Conservation (phyloP, 805 yeast genomes). For the Starmerella tilneyi region DNA sequence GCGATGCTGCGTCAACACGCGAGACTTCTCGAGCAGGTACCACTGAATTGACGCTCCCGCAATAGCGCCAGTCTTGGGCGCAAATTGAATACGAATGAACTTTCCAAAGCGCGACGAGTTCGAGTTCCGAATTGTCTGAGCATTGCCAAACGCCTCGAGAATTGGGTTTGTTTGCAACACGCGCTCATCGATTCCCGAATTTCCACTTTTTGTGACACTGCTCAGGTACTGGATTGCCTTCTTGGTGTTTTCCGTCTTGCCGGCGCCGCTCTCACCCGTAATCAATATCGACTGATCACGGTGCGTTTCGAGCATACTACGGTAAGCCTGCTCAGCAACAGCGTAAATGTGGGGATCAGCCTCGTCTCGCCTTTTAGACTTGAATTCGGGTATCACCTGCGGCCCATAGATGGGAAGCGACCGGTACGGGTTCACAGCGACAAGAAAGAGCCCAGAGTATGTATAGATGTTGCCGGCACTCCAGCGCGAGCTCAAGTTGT, state of each 20-base stretch:
- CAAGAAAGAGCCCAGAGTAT: slow-evolving; percentile 87
- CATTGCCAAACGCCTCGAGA: slow-evolving; percentile 91
- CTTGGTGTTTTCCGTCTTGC: slow-evolving; percentile 95
- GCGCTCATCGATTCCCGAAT: slow-evolving; percentile 54
- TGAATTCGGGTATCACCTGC: slow-evolving; percentile 48
- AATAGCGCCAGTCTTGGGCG: slow-evolving; percentile 45
- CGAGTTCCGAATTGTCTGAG: slow-evolving; percentile 86
- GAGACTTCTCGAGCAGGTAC: slow-evolving; percentile 85
- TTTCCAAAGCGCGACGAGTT: slow-evolving; percentile 96
- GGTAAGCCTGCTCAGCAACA: slow-evolving; percentile 74
- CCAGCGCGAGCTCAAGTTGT: slow-evolving; percentile 72
- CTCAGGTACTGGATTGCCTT: slow-evolving; percentile 87
- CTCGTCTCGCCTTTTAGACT: slow-evolving; percentile 37
- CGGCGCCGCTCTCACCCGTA: slow-evolving; percentile 99
- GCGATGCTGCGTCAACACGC: slow-evolving; percentile 67
- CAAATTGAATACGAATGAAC: slow-evolving; percentile 77
- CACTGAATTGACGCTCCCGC: slow-evolving; percentile 89
- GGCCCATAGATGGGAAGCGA: slow-evolving; percentile 58
- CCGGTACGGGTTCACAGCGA: slow-evolving; percentile 89
- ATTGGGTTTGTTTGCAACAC: slow-evolving; percentile 92
- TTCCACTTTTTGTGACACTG: slow-evolving; percentile 41
- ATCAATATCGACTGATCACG: slow-evolving; percentile 84
- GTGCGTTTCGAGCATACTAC: slow-evolving; percentile 55
- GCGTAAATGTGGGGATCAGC: slow-evolving; percentile 84
- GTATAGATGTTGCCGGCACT: slow-evolving; percentile 74